phyloP scores from a whole-genome alignment of 2,329 filamentous ascomycete species.

The Talaromyces verruculosus region DNA sequence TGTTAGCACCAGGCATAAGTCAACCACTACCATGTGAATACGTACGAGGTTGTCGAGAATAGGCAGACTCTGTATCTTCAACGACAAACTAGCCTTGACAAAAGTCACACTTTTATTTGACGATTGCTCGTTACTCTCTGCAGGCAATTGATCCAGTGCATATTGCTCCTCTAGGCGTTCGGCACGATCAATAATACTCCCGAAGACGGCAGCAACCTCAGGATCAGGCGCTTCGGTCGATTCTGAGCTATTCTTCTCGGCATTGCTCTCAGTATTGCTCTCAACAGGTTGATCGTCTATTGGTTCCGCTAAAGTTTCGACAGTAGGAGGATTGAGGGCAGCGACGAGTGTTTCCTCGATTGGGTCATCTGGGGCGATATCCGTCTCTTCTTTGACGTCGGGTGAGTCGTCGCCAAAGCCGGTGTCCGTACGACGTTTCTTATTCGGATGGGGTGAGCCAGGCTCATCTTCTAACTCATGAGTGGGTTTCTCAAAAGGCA shows the following conservation, averaged over 20 bases:
- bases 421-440: conserved; percentile 42
- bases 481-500: conserved; percentile 33
- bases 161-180: conserved; percentile 44
- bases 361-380: conserved; percentile 33
- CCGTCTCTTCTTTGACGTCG: conserved; percentile 26
- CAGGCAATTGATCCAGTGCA: conserved; percentile 36
- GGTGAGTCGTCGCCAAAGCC: conserved; percentile 29
- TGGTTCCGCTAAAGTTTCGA: conserved; percentile 4
- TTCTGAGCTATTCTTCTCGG: conserved; percentile 26
- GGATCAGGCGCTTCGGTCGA: conserved; percentile 27
- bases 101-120: conserved; percentile 39
- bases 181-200: conserved; percentile 46
- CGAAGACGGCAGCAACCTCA: conserved; percentile 43
- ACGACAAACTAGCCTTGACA: conserved; percentile 45
- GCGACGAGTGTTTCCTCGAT: conserved; percentile 41
- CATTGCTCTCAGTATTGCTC: conserved; percentile 26
- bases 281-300: conserved; percentile 21
- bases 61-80: conserved; percentile 61
- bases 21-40: conserved; percentile 19
- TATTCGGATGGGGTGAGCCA: conserved; percentile 37
- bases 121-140: conserved; percentile 31
- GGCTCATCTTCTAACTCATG: conserved; percentile 35
- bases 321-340: conserved; percentile 32
- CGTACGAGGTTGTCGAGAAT: conserved; percentile 62
- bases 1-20: not conserved